These are phyloP conservation scores for Lizonia empirigonia DNA, from an alignment of 2,329 filamentous ascomycete genomes.

Conservation along the genomic window DNA sequence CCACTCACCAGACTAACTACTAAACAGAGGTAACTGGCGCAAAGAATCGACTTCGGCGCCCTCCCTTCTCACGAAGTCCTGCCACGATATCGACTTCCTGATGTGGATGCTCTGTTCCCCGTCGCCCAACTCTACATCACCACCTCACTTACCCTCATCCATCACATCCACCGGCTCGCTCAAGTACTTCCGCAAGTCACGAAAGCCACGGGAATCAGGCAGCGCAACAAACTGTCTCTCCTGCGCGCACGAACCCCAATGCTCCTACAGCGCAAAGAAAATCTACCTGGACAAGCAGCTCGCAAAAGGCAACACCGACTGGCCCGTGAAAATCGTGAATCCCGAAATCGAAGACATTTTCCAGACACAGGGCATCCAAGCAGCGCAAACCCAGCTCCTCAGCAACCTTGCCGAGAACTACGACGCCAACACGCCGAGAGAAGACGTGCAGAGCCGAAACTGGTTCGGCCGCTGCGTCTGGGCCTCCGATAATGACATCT, in stretches of 20 bases:
- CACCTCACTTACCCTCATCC: conserved; percentile 73
- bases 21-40: conserved; percentile 81
- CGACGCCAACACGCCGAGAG: conserved; percentile 47
- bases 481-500: conserved; percentile 90
- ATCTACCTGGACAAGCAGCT: conserved; percentile 78
- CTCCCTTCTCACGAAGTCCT: conserved; percentile 90
- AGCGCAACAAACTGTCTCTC: conserved; percentile 83
- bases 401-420: conserved; percentile 61
- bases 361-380: conserved; percentile 50
- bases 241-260: conserved; percentile 75
- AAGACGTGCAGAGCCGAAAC: conserved; percentile 56
- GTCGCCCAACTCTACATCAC: conserved; percentile 48
- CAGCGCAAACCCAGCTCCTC: conserved; percentile 60
- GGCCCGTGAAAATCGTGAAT: conserved; percentile 89
- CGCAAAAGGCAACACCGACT: conserved; percentile 68
- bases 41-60: conserved; percentile 77
- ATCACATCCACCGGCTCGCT: conserved; percentile 78
- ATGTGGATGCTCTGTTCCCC: conserved; percentile 89
- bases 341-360: conserved; percentile 86
- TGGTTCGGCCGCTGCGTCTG: conserved; percentile 97
- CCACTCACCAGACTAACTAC: conserved; percentile 4
- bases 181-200: conserved; percentile 74
- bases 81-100: conserved; percentile 92
- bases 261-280: conserved; percentile 83
- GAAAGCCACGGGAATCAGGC: conserved; percentile 78